Evolutionary conservation across 495 filamentous ascomycete species (phyloP).

Genomic region (Pyrenula aspistea): DNA sequence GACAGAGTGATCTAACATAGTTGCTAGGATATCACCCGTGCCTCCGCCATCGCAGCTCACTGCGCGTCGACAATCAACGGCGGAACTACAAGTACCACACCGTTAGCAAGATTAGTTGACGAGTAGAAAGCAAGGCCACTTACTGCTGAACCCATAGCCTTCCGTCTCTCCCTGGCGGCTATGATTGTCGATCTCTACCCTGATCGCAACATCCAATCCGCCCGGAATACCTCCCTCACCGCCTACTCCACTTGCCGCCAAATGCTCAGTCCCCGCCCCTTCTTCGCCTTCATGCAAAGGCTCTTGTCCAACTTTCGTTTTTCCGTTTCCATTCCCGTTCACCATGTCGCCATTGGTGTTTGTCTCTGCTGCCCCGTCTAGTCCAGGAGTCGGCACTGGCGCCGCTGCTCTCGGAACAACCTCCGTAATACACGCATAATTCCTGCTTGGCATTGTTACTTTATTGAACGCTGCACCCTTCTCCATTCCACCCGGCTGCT

Average conservation of each 20-base stretch:
- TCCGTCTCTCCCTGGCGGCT: conserved; percentile 49
- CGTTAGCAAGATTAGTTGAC: not conserved
- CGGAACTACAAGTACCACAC: not conserved
- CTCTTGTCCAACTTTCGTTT: conserved; percentile 46
- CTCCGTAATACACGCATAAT: conserved; percentile 77
- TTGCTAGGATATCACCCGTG: too few relatives aligned
- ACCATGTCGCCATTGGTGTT: conserved; percentile 1
- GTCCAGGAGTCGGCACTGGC: not conserved
- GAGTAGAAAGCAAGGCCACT: conserved; percentile 7
- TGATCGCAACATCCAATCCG: conserved; percentile 53
- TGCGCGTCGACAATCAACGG: not conserved
- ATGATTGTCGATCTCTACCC: conserved; percentile 60
- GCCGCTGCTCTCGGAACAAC: conserved; percentile 15
- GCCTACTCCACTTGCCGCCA: conserved; percentile 39
- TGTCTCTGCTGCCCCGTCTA: conserved; percentile 1
- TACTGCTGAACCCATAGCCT: conserved; percentile 54
- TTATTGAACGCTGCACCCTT: conserved; percentile 63
- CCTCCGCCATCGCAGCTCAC: too few relatives aligned
- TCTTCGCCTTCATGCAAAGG: conserved; percentile 54
- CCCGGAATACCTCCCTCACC: conserved; percentile 45
- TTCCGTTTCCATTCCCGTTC: not conserved
- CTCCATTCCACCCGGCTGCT: conserved; percentile 57
- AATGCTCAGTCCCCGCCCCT: conserved; percentile 51
- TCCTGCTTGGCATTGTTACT: conserved; percentile 82
- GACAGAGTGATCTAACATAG: too few relatives aligned